Conservation (phyloP, 164 flowering plant species). For the Hamamelis virginiana region DNA sequence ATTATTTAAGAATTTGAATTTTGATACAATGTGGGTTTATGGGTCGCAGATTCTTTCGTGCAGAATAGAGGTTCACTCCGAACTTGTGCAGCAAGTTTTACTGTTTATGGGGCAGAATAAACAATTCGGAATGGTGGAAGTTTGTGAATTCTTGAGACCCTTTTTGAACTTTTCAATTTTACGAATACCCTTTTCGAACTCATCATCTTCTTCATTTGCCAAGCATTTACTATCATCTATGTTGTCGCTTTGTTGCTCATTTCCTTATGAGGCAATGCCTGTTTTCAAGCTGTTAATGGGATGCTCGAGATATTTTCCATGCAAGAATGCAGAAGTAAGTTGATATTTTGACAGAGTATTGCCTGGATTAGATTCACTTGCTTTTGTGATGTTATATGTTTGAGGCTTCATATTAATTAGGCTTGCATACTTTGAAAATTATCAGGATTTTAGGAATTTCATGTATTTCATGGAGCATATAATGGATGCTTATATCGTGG, state of each 20-base stretch:
- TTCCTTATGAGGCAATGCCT: slow-evolving; percentile 53
- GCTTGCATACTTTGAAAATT: slow-evolving; percentile 8
- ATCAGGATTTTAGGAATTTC: slow-evolving; percentile 57
- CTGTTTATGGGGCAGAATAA: slow-evolving; percentile 49
- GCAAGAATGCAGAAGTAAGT: slow-evolving; percentile 60
- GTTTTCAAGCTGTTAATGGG: slow-evolving; percentile 46
- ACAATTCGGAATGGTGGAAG: slow-evolving; percentile 41
- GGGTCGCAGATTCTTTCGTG: slow-evolving; percentile 60
- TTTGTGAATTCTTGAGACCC: slow-evolving; percentile 70
- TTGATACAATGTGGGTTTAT: slow-evolving; percentile 9
- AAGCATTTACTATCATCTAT: slow-evolving; percentile 57
- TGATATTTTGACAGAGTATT: background rate
- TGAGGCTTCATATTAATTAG: background rate
- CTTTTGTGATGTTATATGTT: background rate
- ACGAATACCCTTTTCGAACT: slow-evolving; percentile 36
- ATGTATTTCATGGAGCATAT: slow-evolving; percentile 39
- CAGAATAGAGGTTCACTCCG: slow-evolving; percentile 60
- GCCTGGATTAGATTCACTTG: background rate
- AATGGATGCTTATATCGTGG: slow-evolving; percentile 58
- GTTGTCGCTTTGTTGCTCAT: slow-evolving; percentile 63
- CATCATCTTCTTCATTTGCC: slow-evolving; percentile 36
- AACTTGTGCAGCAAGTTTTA: slow-evolving; percentile 69
- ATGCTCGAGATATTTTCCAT: slow-evolving; percentile 46
- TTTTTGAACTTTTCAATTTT: slow-evolving; percentile 59
- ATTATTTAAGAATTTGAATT: background rate